These are phyloP conservation scores for Amylostereum chailletii DNA, from an alignment of 1,284 basidiomycete species.

Conservation along the genomic window DNA sequence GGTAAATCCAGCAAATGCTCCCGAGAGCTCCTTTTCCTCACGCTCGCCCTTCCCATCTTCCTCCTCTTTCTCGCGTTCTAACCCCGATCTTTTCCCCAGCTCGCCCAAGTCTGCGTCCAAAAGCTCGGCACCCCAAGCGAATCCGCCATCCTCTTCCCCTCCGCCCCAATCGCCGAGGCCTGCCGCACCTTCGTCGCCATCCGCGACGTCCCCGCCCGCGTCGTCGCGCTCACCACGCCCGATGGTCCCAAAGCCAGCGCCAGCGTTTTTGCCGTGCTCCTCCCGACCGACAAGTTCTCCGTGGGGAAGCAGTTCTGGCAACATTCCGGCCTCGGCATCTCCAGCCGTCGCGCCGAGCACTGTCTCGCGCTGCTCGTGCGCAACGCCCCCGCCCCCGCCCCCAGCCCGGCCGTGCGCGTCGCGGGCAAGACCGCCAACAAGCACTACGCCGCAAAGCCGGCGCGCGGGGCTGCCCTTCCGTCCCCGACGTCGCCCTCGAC, in stretches of 20 bases:
- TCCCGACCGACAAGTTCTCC: slow-evolving; percentile 55
- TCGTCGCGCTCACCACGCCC: slow-evolving; percentile 72
- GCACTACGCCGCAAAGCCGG: slow-evolving; percentile 51
- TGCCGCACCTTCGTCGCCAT: slow-evolving; percentile 72
- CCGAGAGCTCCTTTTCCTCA: no score
- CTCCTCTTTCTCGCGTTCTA: no score
- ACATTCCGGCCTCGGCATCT: slow-evolving; percentile 87
- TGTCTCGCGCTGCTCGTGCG: slow-evolving; percentile 59
- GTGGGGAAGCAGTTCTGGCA: slow-evolving; percentile 95
- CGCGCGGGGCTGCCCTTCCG: slow-evolving; percentile 14
- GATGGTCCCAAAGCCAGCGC: slow-evolving; percentile 26
- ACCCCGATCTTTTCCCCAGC: slow-evolving; percentile 33
- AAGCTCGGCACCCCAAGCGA: slow-evolving; percentile 72
- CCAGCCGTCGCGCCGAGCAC: slow-evolving; percentile 79
- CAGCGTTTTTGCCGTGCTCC: slow-evolving; percentile 70
- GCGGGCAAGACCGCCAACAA: slow-evolving; percentile 43
- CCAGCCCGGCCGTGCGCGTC: no score
- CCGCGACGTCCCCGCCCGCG: slow-evolving; percentile 47
- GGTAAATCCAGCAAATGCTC: no score
- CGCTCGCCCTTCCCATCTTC: background rate
- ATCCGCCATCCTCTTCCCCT: slow-evolving; percentile 71
- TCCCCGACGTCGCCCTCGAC: slow-evolving; percentile 4
- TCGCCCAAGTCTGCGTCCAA: slow-evolving; percentile 66
- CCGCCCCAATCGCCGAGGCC: slow-evolving; percentile 60
- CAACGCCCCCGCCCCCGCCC: slow-evolving; percentile 18